Base-by-base conservation (phyloP, 352 stramenopile genomes). In the Pythium angustatum region DNA sequence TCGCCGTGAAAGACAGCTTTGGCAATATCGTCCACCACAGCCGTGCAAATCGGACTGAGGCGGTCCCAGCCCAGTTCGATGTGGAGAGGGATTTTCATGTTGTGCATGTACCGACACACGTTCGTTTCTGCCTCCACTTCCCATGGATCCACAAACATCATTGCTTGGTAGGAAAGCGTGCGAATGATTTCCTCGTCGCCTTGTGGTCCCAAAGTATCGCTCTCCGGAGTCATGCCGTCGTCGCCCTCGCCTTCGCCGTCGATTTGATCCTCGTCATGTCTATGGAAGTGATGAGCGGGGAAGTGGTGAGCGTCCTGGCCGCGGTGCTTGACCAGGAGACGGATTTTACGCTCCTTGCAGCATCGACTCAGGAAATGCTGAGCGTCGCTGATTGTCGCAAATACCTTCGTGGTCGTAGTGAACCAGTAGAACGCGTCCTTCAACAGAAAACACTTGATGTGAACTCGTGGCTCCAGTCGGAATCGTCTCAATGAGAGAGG, bases 131-230 rank as follows among this genome's bases (percentile, higher is more conserved):
- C 85, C 38, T 94, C 85, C 49, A 91, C 76, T 72, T 94, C 83
- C 85, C 85, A 94, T 19, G 82, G 80, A 50, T 90, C 72, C 21
- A 94, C 85, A 69, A 94, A 92, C 79, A 91, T 89, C 67, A 94
- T 88, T 17, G 83, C 79, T 51, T 92, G 76, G 45, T 77, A 62
- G 1, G 45, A 22, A 12, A 69, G 45, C 24, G 45, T 27, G 19
- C 47, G 52, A 11, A 45, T n/a, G 7, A 45, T 34, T 9, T 58
- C 50, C 19, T 62, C 43, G 10, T 55, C 52, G 12, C 10, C 19
- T 26, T 62, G 43, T 2, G 30, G 2, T 6, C 47, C 43, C 5
- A 26, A 27, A 5, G 28, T n/a, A 0, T 34, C 44, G 17, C 34
- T 41, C 24, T 22, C 19, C 3, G 27, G 24, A n/a, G 54, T 33